Conservation (phyloP, 805 yeast genomes). For the Jamesozyma jinghongensis region DNA sequence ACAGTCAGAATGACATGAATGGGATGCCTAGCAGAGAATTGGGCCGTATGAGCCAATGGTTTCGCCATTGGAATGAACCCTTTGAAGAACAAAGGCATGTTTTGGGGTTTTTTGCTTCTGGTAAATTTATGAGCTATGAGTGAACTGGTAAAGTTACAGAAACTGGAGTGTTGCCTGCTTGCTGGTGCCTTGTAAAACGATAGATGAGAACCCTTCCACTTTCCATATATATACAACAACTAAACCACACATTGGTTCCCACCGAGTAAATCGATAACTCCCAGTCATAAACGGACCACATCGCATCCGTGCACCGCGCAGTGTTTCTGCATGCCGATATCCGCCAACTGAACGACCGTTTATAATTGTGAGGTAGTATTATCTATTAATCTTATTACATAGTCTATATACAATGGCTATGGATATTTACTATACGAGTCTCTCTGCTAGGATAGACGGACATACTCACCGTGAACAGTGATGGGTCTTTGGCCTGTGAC, state of each 20-base stretch:
- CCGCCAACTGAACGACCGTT: neutral
- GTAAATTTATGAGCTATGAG: too few species aligned
- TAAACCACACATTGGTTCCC: too few species aligned
- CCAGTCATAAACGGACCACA: too few species aligned
- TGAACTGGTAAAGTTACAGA: too few species aligned
- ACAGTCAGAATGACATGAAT: slow-evolving; percentile 73
- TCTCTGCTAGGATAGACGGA: neutral
- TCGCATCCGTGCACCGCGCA: too few species aligned
- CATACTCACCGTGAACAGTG: neutral
- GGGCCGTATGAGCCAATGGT: slow-evolving; percentile 40
- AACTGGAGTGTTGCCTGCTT: too few species aligned
- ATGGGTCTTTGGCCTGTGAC: neutral
- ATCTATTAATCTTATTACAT: slow-evolving; percentile 19
- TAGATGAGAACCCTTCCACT: too few species aligned
- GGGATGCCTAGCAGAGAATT: slow-evolving; percentile 66
- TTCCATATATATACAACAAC: too few species aligned
- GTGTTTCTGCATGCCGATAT: too few species aligned
- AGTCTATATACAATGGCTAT: too few species aligned
- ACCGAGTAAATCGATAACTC: neutral
- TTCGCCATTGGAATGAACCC: slow-evolving; percentile 29
- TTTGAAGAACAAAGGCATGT: slow-evolving; percentile 30
- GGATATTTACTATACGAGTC: neutral
- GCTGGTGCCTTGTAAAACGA: too few species aligned
- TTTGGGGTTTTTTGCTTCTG: slow-evolving; percentile 17
- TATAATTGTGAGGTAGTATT: neutral